These are phyloP conservation scores for Pseudoturritis turrita DNA, from an alignment of 345 rosid species.

Conservation along the genomic window DNA sequence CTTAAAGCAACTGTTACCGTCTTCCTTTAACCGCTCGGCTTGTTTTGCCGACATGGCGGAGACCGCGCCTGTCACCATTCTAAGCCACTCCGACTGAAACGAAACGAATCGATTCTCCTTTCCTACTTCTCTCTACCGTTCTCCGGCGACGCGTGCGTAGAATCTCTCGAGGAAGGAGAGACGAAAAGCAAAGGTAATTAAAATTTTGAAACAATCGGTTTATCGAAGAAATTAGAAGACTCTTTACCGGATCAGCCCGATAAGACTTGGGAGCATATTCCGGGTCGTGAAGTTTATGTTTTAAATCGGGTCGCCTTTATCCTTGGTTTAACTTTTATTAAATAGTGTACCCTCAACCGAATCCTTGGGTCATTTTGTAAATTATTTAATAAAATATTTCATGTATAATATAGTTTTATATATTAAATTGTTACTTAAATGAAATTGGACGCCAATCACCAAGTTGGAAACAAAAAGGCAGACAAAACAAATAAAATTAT, in stretches of 20 bases:
- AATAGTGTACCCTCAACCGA: not conserved
- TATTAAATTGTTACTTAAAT: no score
- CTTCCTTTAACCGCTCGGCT: constrained; percentile 60
- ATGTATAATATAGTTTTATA: no score
- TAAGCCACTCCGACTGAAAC: not conserved
- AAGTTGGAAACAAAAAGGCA: no score
- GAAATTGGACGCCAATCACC: no score
- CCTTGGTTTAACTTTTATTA: not conserved
- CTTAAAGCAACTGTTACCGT: constrained; percentile 60
- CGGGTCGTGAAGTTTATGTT: not conserved
- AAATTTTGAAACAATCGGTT: not conserved
- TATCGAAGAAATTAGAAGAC: not conserved
- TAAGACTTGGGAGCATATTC: not conserved
- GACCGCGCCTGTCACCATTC: constrained; percentile 36
- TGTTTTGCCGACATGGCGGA: constrained; percentile 45
- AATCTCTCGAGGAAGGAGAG: not conserved
- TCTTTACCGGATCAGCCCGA: constrained; percentile 18
- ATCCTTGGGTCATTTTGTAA: not conserved
- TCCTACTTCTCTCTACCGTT: not conserved
- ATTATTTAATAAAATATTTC: no score
- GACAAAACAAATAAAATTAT: no score
- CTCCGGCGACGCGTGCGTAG: not conserved
- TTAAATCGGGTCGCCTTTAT: not conserved
- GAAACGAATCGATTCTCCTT: not conserved
- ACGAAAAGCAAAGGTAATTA: not conserved